phyloP scores from a whole-genome alignment of 495 filamentous ascomycete species.

The Hypoxylon fuscum region DNA sequence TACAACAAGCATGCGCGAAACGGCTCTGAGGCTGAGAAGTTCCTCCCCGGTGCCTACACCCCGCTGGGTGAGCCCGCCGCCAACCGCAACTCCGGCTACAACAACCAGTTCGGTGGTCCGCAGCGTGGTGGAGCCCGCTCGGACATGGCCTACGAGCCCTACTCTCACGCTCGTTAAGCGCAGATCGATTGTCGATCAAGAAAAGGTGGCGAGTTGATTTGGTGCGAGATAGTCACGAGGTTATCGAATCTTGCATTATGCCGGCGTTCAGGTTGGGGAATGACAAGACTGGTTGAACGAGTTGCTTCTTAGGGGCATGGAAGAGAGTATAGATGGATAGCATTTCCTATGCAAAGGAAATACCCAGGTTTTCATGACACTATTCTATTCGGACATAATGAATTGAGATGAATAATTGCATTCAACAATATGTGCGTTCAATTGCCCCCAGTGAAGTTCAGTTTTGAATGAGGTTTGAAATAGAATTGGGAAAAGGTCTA shows the following conservation, averaged over 20 bases:
- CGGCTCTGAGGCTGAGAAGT: conserved; percentile 56
- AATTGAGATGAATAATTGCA: conserved; percentile 3
- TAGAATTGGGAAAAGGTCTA: no score
- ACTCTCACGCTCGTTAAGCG: conserved; percentile 56
- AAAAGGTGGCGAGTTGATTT: conserved; percentile 1
- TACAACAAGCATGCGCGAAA: conserved; percentile 22
- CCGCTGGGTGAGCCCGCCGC: conserved; percentile 55
- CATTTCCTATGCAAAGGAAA: conserved; percentile 15
- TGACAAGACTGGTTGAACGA: conserved; percentile 38
- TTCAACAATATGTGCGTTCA: background rate
- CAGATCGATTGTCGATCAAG: background rate
- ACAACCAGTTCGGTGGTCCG: conserved; percentile 42
- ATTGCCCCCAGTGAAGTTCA: no score
- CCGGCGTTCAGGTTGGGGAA: conserved; percentile 43
- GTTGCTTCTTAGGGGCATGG: conserved; percentile 8
- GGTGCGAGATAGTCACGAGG: background rate
- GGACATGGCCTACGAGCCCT: conserved; percentile 63
- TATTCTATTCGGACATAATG: conserved; percentile 36
- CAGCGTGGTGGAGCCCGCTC: conserved; percentile 45
- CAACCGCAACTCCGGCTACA: conserved; percentile 44
- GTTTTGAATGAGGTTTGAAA: no score
- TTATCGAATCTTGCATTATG: conserved; percentile 39
- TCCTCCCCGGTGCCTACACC: conserved; percentile 55
- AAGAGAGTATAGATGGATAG: conserved; percentile 12
- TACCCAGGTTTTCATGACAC: conserved; percentile 33